Conservation (phyloP, 2,329 filamentous ascomycete genomes). For the Penicillium sp. region DNA sequence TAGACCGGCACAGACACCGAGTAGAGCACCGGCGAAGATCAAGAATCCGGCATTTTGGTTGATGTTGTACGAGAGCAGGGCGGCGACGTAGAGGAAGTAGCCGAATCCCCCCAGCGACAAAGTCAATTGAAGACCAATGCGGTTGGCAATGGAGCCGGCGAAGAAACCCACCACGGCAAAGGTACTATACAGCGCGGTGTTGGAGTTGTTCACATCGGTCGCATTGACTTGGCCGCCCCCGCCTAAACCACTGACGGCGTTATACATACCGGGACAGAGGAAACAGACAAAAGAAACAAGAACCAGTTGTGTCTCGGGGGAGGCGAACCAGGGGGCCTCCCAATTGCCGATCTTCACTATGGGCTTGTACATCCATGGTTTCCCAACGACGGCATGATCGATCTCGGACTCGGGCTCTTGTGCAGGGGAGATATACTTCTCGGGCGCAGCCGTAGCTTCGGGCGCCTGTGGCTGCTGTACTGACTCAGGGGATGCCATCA, state of each 20-base stretch:
- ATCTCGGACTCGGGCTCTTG: constrained; percentile 23
- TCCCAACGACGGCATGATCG: constrained; percentile 26
- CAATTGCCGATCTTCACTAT: constrained; percentile 48
- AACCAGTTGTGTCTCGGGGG: constrained; percentile 64
- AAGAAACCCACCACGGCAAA: constrained; percentile 63
- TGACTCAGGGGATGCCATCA: constrained; percentile 13
- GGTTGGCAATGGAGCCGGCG: constrained; percentile 48
- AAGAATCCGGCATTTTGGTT: constrained; percentile 46
- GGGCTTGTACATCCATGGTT: constrained; percentile 62
- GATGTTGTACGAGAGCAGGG: constrained; percentile 48
- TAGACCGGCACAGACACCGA: constrained; percentile 47
- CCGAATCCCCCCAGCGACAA: constrained; percentile 45
- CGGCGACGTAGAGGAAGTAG: constrained; percentile 47
- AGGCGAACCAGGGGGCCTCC: constrained; percentile 63
- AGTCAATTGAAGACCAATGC: constrained; percentile 41
- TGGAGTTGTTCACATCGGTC: constrained; percentile 59
- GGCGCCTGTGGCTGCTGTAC: constrained; percentile 11
- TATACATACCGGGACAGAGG: constrained; percentile 68
- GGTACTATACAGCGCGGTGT: constrained; percentile 65
- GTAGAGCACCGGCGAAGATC: constrained; percentile 46
- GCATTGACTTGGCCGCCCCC: constrained; percentile 56
- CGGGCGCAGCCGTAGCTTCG: constrained; percentile 4
- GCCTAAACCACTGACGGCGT: constrained; percentile 60
- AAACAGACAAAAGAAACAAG: constrained; percentile 68
- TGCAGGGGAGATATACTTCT: constrained; percentile 23